Evolutionary conservation across 2,329 filamentous ascomycete genomes (phyloP).

Genomic region (Venturia pyrina): DNA sequence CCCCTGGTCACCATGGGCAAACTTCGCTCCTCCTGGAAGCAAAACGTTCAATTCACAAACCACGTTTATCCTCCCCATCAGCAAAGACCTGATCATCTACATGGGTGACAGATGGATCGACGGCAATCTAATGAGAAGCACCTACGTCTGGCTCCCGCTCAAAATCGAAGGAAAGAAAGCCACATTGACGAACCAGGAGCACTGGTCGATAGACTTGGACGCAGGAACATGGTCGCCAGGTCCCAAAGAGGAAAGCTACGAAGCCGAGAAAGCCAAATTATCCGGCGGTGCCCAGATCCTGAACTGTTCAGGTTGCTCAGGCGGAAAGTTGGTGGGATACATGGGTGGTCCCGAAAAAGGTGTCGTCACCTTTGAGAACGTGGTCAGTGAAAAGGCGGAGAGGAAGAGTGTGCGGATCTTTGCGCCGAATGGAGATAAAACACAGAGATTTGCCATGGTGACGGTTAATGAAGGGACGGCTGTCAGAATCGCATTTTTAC

Average conservation of each 20-base stretch:
- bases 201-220: constrained; percentile 41
- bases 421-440: constrained; percentile 46
- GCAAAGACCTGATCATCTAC: constrained; percentile 41
- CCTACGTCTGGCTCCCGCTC: constrained; percentile 57
- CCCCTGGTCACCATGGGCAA: constrained; percentile 51
- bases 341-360: constrained; percentile 36
- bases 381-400: constrained; percentile 32
- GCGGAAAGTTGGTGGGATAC: constrained; percentile 40
- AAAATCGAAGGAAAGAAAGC: constrained; percentile 43
- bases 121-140: constrained; percentile 48
- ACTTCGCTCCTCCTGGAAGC: constrained; percentile 47
- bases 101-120: constrained; percentile 58
- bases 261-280: constrained; percentile 41
- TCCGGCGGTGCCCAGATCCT: constrained; percentile 36
- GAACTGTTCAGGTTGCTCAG: constrained; percentile 44
- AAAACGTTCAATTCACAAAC: constrained; percentile 53
- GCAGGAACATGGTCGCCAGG: constrained; percentile 34
- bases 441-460: constrained; percentile 43
- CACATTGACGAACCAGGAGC: constrained; percentile 40
- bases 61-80: constrained; percentile 44
- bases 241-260: constrained; percentile 37
- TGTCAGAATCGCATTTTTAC: constrained; percentile 46
- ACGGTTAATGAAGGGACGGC: constrained; percentile 43
- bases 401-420: constrained; percentile 46
- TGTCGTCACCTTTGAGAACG: constrained; percentile 37